Base-by-base conservation (phyloP, 176 grass and related monocot species). In the Carex myosuroides region DNA sequence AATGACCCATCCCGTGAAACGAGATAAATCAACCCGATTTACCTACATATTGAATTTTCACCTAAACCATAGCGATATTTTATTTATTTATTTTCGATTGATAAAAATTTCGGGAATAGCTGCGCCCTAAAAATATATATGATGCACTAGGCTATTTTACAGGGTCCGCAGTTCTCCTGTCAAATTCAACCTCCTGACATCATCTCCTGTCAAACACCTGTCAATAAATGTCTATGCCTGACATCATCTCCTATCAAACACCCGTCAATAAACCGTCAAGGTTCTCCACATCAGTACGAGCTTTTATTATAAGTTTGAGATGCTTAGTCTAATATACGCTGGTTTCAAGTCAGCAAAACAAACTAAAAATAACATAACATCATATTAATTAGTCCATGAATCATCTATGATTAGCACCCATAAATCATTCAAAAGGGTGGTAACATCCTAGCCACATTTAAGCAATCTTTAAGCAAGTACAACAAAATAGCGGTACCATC, bases 391-490 rank as follows among this genome's bases (percentile, higher is more conserved):
- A 56, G 50, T 50, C 72, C 52, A 30, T 14, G 17, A 78, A 78
- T 78, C 50, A 78, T 78, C 73, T 57, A 57, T 78, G 29, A 78
- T 78, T 78, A 78, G 73, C 52, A 55, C 52, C 73, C 48, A 78
- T 22, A 22, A 13, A 74, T 78, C 13, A 32, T 78, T 14, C 50
- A 57, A 78, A 78, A 78, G 48, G 73, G 48, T 56, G 24, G 50
- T 32, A 57, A 78, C 24, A 33, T 53, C 73, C 50, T 56, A 57
- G 32, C 9, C 26, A 56, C 13, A 78, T 33, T 56, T 78, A 57
- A 78, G 73, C 13, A 54, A 54, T 71, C 35, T 71, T 57, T 78
- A 53, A 57, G 24, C 22, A 33, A 78, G 52, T 78, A 78, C 13
- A 74, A 78, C 73, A 78, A 33, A 78, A 55, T 8, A 7, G 26